Evolutionary conservation across 2,329 filamentous ascomycete species (phyloP).

Genomic region (Zasmidium citrigriseum): DNA sequence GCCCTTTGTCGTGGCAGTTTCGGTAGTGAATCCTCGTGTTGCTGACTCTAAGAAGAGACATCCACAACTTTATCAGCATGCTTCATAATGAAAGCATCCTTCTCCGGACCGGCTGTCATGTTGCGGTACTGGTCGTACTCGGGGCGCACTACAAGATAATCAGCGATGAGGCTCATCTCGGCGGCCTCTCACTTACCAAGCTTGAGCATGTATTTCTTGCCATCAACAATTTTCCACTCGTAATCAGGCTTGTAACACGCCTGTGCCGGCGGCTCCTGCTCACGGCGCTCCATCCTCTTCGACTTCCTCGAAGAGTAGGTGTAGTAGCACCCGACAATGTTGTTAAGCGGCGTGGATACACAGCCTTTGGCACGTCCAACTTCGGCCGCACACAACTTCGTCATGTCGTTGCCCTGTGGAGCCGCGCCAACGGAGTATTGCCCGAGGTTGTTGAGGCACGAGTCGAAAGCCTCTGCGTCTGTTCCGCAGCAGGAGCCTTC

Average conservation of each 20-base stretch:
- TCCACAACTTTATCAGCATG: not conserved
- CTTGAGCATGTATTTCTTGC: not conserved
- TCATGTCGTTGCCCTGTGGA: not conserved
- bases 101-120: not conserved
- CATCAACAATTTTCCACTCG: not conserved
- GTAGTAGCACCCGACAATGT: not conserved
- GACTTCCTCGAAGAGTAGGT: not conserved
- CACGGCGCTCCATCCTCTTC: not conserved
- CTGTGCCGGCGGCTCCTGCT: not conserved
- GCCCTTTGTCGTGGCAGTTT: not conserved
- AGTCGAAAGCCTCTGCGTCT: not conserved
- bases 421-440: not conserved
- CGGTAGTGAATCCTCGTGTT: not conserved
- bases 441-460: not conserved
- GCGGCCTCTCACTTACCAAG: not conserved
- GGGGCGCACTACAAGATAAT: not conserved
- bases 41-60: not conserved
- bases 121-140: not conserved
- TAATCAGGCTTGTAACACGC: not conserved
- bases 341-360: not conserved
- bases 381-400: not conserved
- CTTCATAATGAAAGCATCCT: not conserved
- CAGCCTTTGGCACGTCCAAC: not conserved
- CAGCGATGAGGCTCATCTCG: not conserved
- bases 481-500: not conserved